Conservation (phyloP, 2,329 filamentous ascomycete species). For the Fusarium virguliforme region DNA sequence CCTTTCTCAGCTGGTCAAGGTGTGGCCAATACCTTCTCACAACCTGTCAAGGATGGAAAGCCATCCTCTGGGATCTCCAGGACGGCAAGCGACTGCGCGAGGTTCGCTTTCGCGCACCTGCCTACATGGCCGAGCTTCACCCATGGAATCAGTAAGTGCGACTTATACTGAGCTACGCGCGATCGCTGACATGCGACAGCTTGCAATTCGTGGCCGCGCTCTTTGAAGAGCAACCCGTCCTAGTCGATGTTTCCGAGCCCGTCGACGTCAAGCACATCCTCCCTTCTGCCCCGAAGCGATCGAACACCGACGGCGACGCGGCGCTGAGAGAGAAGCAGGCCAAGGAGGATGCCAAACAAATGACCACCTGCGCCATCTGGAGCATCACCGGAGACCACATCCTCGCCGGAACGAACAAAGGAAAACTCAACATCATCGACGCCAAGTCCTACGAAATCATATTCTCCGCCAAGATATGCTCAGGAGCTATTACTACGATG, state of each 20-base stretch:
- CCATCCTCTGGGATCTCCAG: constrained; percentile 92
- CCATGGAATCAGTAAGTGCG: constrained; percentile 83
- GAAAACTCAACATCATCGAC: constrained; percentile 96
- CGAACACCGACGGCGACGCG: constrained; percentile 78
- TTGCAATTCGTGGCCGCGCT: constrained; percentile 90
- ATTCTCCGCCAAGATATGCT: constrained; percentile 90
- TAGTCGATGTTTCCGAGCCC: constrained; percentile 84
- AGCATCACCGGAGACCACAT: constrained; percentile 89
- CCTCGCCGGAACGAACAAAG: constrained; percentile 93
- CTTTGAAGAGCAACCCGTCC: constrained; percentile 91
- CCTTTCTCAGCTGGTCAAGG: constrained; percentile 94
- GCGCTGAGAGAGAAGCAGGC: constrained; percentile 85
- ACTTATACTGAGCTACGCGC: background rate
- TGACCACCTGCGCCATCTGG: constrained; percentile 94
- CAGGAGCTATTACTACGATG: constrained; percentile 89
- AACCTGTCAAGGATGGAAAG: constrained; percentile 96
- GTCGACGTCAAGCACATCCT: constrained; percentile 83
- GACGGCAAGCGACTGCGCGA: constrained; percentile 81
- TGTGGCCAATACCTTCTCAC: constrained; percentile 93
- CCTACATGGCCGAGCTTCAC: constrained; percentile 96
- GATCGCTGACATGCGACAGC: constrained; percentile 57
- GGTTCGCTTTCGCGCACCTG: constrained; percentile 91
- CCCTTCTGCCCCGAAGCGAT: constrained; percentile 85
- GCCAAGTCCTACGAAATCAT: constrained; percentile 85
- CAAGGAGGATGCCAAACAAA: constrained; percentile 93